Base-by-base conservation (phyloP, 169 alveolate species). In the Ichthyophthirius multifiliis region DNA sequence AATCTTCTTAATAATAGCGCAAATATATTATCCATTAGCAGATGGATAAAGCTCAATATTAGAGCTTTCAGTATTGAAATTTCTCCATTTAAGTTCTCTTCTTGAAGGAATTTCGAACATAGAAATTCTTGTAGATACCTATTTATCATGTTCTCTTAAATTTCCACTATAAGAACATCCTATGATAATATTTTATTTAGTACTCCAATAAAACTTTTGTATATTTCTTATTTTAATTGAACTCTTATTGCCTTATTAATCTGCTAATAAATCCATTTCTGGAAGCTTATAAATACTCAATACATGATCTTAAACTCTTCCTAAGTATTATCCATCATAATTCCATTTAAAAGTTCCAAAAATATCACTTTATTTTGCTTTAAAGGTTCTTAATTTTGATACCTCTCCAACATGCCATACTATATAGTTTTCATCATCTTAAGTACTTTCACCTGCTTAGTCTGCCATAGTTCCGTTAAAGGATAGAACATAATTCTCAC, bases 31-130 rank as follows among this genome's bases (percentile, higher is more conserved):
- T 6, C 77, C 77, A 67, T 39, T 39, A 30, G 31, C 77, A 4
- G 35, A 27, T 0, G 77, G 46, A 32, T 35, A 34, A 67, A 67
- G 20, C 13, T 67, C 48, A n/a, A 67, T 41, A 67, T 67, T 37
- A 41, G 39, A 34, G 16, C 43, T 37, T 37, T 67, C 77, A 10
- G 5, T 18, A 20, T 39, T 34, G 41, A 67, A 37, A 13, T 47
- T 34, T 39, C 46, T 67, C 77, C 77, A 67, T 44, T 67, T 67
- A 30, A 67, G 30, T 67, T 67, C 77, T 37, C 62, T 67, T 67
- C 77, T 67, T 3, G 62, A 35, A 67, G 77, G 77, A 39, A 67
- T 35, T 20, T 67, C 62, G 12, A 67, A 37, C 43, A 67, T 39
- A 4, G 77, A 13, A 34, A 67, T 34, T 67, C 55, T 67, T 31